These are phyloP conservation scores for Kingdonia uniflora DNA, from an alignment of 164 flowering plant species.

Conservation along the genomic window DNA sequence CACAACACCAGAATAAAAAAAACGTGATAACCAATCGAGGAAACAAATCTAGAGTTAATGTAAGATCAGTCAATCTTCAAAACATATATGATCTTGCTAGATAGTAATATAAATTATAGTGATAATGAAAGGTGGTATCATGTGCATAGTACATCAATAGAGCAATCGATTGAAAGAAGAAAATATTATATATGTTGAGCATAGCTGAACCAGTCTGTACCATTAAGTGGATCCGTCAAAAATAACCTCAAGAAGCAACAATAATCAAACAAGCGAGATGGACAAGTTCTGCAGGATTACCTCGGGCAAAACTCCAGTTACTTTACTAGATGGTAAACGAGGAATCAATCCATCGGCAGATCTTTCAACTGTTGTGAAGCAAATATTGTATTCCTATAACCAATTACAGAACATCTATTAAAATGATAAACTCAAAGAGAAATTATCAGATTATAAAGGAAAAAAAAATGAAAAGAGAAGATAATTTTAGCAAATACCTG, in stretches of 20 bases:
- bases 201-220: no score
- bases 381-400: constrained; percentile 91
- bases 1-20: no score
- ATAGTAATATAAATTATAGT: no score
- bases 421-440: neutral
- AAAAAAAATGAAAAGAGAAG: neutral
- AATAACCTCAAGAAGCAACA: neutral
- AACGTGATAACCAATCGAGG: no score
- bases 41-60: no score
- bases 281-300: constrained; percentile 22
- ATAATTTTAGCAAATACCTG: constrained; percentile 51
- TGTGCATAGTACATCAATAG: no score
- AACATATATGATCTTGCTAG: no score
- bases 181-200: no score
- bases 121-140: no score
- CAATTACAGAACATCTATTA: neutral
- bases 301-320: constrained; percentile 85
- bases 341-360: constrained; percentile 62
- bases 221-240: no score
- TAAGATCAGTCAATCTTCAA: no score
- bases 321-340: constrained; percentile 54
- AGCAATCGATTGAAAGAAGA: no score
- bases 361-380: constrained; percentile 93
- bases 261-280: neutral
- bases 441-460: neutral